Conservation (phyloP, 2,329 filamentous ascomycete genomes). For the Colletotrichum sojae region DNA sequence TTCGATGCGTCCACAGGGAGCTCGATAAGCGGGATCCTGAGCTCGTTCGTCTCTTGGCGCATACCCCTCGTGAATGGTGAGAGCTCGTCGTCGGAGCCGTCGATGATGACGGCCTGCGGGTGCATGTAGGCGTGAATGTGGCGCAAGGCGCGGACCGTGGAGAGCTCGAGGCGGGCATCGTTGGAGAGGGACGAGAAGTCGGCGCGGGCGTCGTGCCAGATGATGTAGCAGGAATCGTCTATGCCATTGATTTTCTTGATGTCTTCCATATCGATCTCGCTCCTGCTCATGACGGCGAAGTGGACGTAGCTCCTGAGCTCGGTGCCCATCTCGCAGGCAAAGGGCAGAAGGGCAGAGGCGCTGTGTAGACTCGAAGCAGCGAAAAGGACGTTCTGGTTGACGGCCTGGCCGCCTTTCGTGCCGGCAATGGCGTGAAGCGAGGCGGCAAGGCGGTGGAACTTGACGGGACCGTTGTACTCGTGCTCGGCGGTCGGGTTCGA, state of each 20-base stretch:
- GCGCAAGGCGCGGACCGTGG: conserved; percentile 75
- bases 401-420: conserved; percentile 64
- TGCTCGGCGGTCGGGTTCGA: conserved; percentile 41
- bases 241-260: conserved; percentile 85
- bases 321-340: conserved; percentile 88
- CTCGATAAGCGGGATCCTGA: conserved; percentile 78
- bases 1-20: conserved; percentile 76
- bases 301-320: conserved; percentile 82
- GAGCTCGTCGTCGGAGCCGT: conserved; percentile 78
- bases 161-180: conserved; percentile 76
- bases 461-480: conserved; percentile 78
- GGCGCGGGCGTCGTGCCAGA: conserved; percentile 80
- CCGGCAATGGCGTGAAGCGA: conserved; percentile 73
- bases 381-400: conserved; percentile 83
- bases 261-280: conserved; percentile 76
- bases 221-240: conserved; percentile 76
- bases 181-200: conserved; percentile 80
- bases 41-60: conserved; percentile 65
- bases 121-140: conserved; percentile 82
- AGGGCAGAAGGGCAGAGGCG: conserved; percentile 78
- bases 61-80: conserved; percentile 75
- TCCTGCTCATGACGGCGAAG: conserved; percentile 82
- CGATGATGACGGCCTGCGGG: conserved; percentile 82
- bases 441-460: conserved; percentile 74
- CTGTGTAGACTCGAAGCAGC: conserved; percentile 82